Evolutionary conservation across 345 rosid genomes (phyloP), one percentile per base, ranked within the genome.

Genomic region (Dovyalis caffra): DNA sequence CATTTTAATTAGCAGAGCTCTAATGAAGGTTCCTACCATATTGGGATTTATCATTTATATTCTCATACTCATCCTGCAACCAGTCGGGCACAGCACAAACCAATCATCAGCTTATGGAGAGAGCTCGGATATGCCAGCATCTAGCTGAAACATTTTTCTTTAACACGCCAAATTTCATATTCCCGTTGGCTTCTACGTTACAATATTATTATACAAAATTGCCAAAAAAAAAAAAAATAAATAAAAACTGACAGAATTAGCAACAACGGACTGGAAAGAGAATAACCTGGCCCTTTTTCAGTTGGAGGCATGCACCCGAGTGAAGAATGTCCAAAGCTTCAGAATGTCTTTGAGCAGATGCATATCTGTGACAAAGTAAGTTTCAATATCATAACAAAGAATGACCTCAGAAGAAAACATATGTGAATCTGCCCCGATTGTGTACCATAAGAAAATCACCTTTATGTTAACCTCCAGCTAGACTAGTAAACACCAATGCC

Each of bases 291-390:
- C 82, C 79, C 26, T 87, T 82, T 57, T 87, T 81, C 83, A 95
- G 85, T 51, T 95, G 98, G 73, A 95, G 81, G 79, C 91, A 89
- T 3, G 99, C 89, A 34, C 99, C 99, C 25, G 99, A 84, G 40
- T 87, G 88, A 73, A 95, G 87, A 69, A 95, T 70, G 81, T 93
- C 93, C 79, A 88, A 79, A 79, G 99, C 97, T 83, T 95, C 98
- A 3, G 91, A 75, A 85, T 61, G 86, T 81, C 99, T 83, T 80
- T 91, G 90, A 70, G 95, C 91, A 47, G 91, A 74, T 14, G 81
- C 79, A 68, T 95, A 95, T 76, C 98, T 95, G 85, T 23, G 57
- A 28, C 33, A 58, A 25, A 77, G 31, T 29, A 14, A n/a, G 18
- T 31, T 57, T 32, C 33, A 40, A 28, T 37, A 10, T 8, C 68